Evolutionary conservation across 129 eudicot species (phyloP), one percentile per base, ranked within the genome.

Genomic region (Centaurea solstitialis): DNA sequence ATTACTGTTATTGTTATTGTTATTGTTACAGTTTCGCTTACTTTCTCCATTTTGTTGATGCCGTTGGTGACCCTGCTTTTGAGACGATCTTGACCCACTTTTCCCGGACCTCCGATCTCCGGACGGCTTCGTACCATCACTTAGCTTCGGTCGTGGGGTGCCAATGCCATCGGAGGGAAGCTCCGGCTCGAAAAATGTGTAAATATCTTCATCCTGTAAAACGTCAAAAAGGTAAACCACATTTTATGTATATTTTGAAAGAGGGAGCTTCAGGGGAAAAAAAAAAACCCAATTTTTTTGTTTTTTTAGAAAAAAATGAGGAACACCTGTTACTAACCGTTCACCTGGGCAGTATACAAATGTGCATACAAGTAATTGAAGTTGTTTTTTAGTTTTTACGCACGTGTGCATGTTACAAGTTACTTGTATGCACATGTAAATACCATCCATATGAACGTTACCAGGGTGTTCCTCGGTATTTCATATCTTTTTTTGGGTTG

Each of bases 131-230:
- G 81, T 61, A 28, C 86, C 80, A 41, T 94, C 98, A 17, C 79
- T 35, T 21, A 68, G 72, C 81, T 89, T 95, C 17, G 81, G 74
- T 89, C 91, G 90, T 7, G 88, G 81, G 38, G 76, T 38, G 72
- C 88, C 92, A 5, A 80, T 35, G 72, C 79, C 5, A 15, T 91
- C 97, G 3, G 80, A 70, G 0, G 97, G 90, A 82, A 94, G 97
- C 80, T 92, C 99, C 12, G 99, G 99, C 77, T 94, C 97, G 41
- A 94, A 94, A 89, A 94, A 92, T 30, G 91, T 86, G 87, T 84
- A 92, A 40, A 92, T 88, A 75, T 94, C 99, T 80, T 94, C 97
- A 43, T 94, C 99, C 99, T 94, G 80, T 62, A 72, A 82, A 82
- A 75, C 10, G 62, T 79, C 28, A 30, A 3, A 7, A 28, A 39